Conservation (phyloP, 2,329 filamentous ascomycete genomes). For the Cladophialophora psammophila region DNA sequence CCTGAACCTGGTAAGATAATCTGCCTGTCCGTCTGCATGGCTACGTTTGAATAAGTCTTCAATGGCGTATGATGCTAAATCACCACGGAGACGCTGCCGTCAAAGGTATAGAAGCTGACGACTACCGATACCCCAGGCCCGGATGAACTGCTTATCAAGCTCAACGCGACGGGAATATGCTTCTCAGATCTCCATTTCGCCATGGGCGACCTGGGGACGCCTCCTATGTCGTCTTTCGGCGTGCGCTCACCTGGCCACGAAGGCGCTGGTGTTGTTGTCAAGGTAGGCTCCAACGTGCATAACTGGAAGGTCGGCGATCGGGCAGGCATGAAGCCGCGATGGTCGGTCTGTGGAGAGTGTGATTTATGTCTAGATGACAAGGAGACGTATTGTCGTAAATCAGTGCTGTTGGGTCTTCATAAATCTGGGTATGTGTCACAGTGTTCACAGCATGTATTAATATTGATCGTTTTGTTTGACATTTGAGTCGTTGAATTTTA, state of each 20-base stretch:
- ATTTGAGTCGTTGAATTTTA: not conserved
- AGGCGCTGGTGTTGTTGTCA: slow-evolving; percentile 52
- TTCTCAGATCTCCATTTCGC: slow-evolving; percentile 65
- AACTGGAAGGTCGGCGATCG: slow-evolving; percentile 41
- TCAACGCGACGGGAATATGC: slow-evolving; percentile 66
- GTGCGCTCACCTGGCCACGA: slow-evolving; percentile 53
- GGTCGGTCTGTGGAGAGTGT: slow-evolving; percentile 48
- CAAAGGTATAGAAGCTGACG: no score
- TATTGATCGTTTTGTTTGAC: no score
- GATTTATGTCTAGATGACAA: slow-evolving; percentile 43
- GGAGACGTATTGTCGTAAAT: slow-evolving; percentile 24
- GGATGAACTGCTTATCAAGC: slow-evolving; percentile 62
- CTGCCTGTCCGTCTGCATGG: not conserved
- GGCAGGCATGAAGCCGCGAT: slow-evolving; percentile 50
- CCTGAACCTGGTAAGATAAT: slow-evolving; percentile 54
- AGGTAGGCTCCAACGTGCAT: slow-evolving; percentile 47
- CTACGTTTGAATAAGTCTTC: not conserved
- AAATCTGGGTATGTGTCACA: not conserved
- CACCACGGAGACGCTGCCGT: no score
- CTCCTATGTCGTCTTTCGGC: slow-evolving; percentile 25
- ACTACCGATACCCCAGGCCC: slow-evolving; percentile 48
- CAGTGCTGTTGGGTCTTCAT: slow-evolving; percentile 22
- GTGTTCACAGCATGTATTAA: no score
- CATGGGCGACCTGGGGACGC: slow-evolving; percentile 37
- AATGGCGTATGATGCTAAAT: no score